Base-by-base conservation (phyloP, 2,329 filamentous ascomycete species). In the Penicillium sumatraense region DNA sequence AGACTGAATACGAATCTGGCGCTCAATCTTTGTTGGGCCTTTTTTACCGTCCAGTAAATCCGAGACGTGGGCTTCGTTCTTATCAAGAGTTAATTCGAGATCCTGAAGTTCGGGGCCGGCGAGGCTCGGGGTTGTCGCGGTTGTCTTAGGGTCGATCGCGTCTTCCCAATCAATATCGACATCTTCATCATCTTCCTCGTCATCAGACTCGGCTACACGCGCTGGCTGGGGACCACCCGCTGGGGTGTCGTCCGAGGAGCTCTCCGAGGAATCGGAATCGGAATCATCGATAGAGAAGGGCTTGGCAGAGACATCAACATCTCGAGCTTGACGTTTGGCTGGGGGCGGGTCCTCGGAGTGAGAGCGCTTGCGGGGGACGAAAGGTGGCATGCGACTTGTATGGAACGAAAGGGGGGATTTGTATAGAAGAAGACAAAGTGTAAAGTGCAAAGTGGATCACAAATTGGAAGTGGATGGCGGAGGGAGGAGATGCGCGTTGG, bases 21-120 rank as follows among this genome's bases (percentile, higher is more conserved):
- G 86, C 69, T 97, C 91, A 24, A 89, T 85, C 74, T 96, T 96
- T 2, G 90, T 89, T 0, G 90, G 89, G 0, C 91, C 93, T 69
- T 93, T 96, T 74, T 91, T 96, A 16, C 79, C 79, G 20, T 85
- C 85, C 41, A 84, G 79, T 0, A 83, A 78, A 60, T 87, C 87
- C 9, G 81, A 81, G 24, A 89, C 71, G 0, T 85, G 83, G 5
- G 77, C 74, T n/a, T 88, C 81, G 8, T 74, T 71, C 56, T 72
- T 72, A 49, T 78, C 70, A 26, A 96, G 76, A 0, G 89, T 93
- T 64, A 96, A 77, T 61, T 93, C 88, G 29, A 96, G 78, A 67
- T 92, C 88, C 10, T 87, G 87, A 1, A 85, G 80, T 1, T 84
- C 79, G 2, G 75, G 73, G 47, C 81, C 77, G 5, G 81, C 77